Conservation (phyloP, 352 stramenopile genomes). For the Pythium rishiriense region DNA sequence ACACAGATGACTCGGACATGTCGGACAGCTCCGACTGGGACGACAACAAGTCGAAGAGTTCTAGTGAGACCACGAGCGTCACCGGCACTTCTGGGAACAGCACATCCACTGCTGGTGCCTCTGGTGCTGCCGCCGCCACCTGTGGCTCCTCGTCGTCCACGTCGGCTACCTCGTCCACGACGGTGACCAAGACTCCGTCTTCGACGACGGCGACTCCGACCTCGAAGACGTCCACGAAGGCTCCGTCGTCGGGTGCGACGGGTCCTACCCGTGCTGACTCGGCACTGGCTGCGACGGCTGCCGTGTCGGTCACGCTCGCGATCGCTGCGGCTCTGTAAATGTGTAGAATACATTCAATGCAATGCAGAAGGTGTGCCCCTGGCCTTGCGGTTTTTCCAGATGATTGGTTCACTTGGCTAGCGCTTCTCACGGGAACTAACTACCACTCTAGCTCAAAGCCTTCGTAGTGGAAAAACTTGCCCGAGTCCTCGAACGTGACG, state of each 20-base stretch:
- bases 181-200: too few species aligned
- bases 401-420: too few species aligned
- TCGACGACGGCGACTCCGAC: neutral
- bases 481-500: slow-evolving; percentile 23
- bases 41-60: too few species aligned
- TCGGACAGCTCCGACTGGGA: too few species aligned
- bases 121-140: too few species aligned
- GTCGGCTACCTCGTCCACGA: neutral
- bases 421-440: too few species aligned
- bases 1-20: too few species aligned
- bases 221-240: neutral
- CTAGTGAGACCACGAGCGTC: too few species aligned
- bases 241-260: neutral
- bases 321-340: neutral
- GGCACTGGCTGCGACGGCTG: neutral
- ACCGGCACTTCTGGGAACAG: too few species aligned
- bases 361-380: neutral
- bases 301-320: neutral
- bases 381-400: neutral
- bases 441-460: slow-evolving; percentile 33
- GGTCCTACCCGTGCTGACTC: neutral
- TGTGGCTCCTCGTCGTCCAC: too few species aligned
- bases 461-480: slow-evolving; percentile 32
- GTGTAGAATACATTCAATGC: too few species aligned
- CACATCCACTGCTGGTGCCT: too few species aligned